phyloP scores from a whole-genome alignment of 1,139 yeast species.

The Saccharomyces hybrid region DNA sequence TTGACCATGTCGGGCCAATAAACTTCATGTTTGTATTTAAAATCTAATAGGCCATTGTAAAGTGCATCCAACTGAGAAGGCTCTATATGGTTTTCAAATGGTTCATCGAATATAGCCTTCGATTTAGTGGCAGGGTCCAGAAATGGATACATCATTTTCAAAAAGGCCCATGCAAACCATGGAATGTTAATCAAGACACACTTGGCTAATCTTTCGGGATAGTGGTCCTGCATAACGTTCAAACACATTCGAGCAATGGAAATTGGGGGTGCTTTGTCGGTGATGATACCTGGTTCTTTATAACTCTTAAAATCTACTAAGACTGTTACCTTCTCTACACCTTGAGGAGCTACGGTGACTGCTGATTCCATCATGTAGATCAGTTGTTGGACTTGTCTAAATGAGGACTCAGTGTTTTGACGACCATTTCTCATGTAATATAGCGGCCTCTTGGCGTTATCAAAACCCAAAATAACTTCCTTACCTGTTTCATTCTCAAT shows the following conservation, averaged over 20 bases:
- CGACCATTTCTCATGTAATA: constrained; percentile 83
- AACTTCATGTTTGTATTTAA: constrained; percentile 64
- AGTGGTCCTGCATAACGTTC: constrained; percentile 82
- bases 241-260: constrained; percentile 65
- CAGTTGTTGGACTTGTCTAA: constrained; percentile 83
- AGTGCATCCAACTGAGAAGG: constrained; percentile 67
- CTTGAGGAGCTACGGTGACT: constrained; percentile 87
- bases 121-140: constrained; percentile 88
- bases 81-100: constrained; percentile 75
- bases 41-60: constrained; percentile 73
- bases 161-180: constrained; percentile 78
- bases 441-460: constrained; percentile 78
- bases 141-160: constrained; percentile 81
- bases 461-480: constrained; percentile 79
- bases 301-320: constrained; percentile 80
- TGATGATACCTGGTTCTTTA: constrained; percentile 37
- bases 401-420: constrained; percentile 81
- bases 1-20: constrained; percentile 71
- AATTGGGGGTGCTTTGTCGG: constrained; percentile 33
- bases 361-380: constrained; percentile 86
- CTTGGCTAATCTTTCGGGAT: constrained; percentile 84
- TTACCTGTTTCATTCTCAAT: constrained; percentile 84
- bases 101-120: constrained; percentile 80
- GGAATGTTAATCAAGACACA: constrained; percentile 86
- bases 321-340: constrained; percentile 84